Conservation (phyloP, 306 rosid genomes). For the Gastrolobium villosum region DNA sequence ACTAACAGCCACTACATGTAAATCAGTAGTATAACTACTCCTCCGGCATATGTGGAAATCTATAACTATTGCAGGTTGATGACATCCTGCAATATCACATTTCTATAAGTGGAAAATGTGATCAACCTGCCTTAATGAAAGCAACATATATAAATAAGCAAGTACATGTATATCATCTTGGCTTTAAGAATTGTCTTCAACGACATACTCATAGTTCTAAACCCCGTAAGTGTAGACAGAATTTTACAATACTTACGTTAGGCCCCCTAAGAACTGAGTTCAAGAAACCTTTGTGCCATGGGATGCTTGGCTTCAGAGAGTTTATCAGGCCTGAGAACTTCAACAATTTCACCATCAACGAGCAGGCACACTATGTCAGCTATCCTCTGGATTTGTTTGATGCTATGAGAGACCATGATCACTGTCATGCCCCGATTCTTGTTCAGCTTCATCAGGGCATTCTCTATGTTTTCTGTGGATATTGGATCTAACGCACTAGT, state of each 20-base stretch:
- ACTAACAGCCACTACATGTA: not conserved
- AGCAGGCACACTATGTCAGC: conserved; percentile 88
- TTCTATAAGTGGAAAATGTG: not conserved
- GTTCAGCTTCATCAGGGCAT: conserved; percentile 80
- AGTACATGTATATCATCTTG: conserved; percentile 9
- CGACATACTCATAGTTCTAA: not conserved
- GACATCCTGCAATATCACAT: not conserved
- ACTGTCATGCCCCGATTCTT: conserved; percentile 74
- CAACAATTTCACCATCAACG: conserved; percentile 85
- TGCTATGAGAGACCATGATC: conserved; percentile 87
- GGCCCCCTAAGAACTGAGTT: conserved; percentile 67
- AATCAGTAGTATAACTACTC: not conserved
- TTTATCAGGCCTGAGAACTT: conserved; percentile 69
- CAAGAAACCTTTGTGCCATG: conserved; percentile 83
- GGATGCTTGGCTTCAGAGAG: conserved; percentile 88
- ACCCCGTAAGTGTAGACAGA: not conserved
- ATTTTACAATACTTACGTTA: not conserved
- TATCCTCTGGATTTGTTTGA: conserved; percentile 89
- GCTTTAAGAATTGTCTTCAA: not conserved
- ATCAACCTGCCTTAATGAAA: not conserved
- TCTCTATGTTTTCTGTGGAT: conserved; percentile 89
- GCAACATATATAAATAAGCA: not conserved
- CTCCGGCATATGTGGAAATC: not conserved
- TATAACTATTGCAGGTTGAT: conserved; percentile 2
- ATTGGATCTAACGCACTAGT: conserved; percentile 97